Evolutionary conservation across 139 green algal species (phyloP).

Genomic region (Haematococcus lacustris): DNA sequence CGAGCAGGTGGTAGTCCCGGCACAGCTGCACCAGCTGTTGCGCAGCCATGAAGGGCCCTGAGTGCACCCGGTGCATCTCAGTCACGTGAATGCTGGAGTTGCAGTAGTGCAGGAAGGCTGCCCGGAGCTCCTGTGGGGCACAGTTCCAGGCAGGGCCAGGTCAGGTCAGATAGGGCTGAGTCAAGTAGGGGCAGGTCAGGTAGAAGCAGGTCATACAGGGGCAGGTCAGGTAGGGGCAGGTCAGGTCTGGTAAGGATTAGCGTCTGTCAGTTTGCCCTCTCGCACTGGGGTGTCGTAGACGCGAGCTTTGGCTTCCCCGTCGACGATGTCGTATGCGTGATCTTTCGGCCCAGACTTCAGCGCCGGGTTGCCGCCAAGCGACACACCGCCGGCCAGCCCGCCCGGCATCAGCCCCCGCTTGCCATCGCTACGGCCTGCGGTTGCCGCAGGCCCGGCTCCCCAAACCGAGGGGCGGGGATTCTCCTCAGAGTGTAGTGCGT

Average conservation of each 20-base stretch:
- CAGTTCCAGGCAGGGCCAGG: too few species aligned
- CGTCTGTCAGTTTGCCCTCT: neutral
- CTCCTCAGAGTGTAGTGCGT: too few species aligned
- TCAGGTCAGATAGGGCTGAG: too few species aligned
- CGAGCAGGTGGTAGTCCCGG: constrained; percentile 3
- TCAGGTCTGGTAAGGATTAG: too few species aligned
- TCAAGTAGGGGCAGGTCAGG: too few species aligned
- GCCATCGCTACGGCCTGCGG: too few species aligned
- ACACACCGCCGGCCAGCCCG: neutral
- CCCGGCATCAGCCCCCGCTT: neutral
- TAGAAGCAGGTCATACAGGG: too few species aligned
- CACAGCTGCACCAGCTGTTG: constrained; percentile 2
- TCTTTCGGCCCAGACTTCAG: constrained; percentile 1
- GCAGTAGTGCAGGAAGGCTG: constrained; percentile 14
- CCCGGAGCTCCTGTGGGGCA: constrained; percentile 4
- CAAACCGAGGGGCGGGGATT: too few species aligned
- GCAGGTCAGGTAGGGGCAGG: too few species aligned
- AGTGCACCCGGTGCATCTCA: constrained; percentile 9
- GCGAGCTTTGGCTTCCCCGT: constrained; percentile 5
- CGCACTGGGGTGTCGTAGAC: constrained; percentile 1
- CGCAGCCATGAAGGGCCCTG: constrained; percentile 11
- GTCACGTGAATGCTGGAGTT: neutral
- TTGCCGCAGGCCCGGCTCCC: too few species aligned
- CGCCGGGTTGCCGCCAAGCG: neutral
- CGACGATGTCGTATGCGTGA: constrained; percentile 1